Base-by-base conservation (phyloP, 257 asterid genomes). In the Linderniella brevidens region DNA sequence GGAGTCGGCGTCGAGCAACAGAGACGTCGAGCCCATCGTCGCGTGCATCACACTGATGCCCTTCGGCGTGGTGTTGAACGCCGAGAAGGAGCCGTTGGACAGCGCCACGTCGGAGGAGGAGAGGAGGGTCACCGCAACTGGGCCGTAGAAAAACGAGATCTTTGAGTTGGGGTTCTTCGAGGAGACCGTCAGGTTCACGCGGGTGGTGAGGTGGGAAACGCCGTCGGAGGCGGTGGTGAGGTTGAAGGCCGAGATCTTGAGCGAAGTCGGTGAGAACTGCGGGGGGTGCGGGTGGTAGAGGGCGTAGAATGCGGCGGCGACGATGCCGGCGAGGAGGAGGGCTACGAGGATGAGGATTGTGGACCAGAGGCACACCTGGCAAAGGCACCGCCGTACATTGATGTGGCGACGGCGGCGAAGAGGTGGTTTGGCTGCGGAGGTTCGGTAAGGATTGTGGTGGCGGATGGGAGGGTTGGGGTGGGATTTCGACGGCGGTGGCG, bases 251-350 rank as follows among this genome's bases (percentile, higher is more conserved):
- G 86, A 53, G 60, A 87, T 54, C 43, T 71, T 87, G 36, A 87
- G 59, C 38, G 88, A 71, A 32, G 82, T 64, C 55, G 79, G 66
- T 4, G 94, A 70, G 78, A 81, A 76, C 0, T 50, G 6, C 0
- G 96, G 92, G 41, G 62, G 76, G 54, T 61, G 85, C 43, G 96
- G 96, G 53, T 64, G 80, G 82, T 81, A 81, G 41, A 85, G 79
- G n/a, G 43, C 66, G 78, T 78, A 81, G 60, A 85, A 54, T 8
- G 73, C 78, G 29, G 93, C 78, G 52, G 69, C 69, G 60, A 68
- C 85, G 40, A 76, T 78, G 71, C 82, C 67, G 54, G 70, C 75
- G 20, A 78, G 71, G 68, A 86, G 66, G 54, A 78, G 60, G 50
- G 79, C 16, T 5, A 44, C 43, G 18, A 72, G 46, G 7, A 86